phyloP scores from a whole-genome alignment of 805 yeast genomes.

The Kuraishia ogatae region DNA sequence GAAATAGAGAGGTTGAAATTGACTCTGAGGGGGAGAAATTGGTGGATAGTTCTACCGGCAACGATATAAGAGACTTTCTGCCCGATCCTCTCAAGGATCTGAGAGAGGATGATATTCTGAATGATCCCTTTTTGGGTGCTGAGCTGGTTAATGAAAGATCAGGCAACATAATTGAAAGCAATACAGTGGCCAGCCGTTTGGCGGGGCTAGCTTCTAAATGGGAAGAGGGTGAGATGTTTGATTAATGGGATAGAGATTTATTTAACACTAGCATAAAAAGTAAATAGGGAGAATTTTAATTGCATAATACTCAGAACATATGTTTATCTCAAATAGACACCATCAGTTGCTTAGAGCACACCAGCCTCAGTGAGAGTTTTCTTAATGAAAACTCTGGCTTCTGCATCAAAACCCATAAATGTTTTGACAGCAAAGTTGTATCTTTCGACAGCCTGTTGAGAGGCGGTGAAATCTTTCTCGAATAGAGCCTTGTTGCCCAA shows the following conservation, averaged over 20 bases:
- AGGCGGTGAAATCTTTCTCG: constrained; percentile 7
- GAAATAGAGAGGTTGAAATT: constrained; percentile 29
- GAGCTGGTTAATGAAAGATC: neutral
- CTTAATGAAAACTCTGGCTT: constrained; percentile 9
- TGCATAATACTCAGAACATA: no score
- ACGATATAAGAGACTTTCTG: constrained; percentile 24
- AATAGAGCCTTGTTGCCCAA: constrained; percentile 13
- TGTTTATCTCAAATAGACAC: neutral
- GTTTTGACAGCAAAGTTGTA: constrained; percentile 11
- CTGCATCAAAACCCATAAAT: constrained; percentile 10
- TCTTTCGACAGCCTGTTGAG: constrained; percentile 12
- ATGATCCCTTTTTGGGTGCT: neutral
- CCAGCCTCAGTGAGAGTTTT: constrained; percentile 1
- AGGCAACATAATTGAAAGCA: neutral
- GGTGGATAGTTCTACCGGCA: constrained; percentile 23
- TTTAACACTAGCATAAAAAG: neutral
- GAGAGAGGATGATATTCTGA: constrained; percentile 11
- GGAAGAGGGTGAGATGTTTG: neutral
- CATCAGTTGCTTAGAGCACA: neutral
- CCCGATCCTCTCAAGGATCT: constrained; percentile 20
- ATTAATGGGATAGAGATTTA: neutral
- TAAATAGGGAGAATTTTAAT: no score
- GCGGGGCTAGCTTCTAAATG: neutral
- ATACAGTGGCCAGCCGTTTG: neutral
- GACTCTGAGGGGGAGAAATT: constrained; percentile 26